Conservation (phyloP, 169 alveolate species). For the Neospora caninum region DNA sequence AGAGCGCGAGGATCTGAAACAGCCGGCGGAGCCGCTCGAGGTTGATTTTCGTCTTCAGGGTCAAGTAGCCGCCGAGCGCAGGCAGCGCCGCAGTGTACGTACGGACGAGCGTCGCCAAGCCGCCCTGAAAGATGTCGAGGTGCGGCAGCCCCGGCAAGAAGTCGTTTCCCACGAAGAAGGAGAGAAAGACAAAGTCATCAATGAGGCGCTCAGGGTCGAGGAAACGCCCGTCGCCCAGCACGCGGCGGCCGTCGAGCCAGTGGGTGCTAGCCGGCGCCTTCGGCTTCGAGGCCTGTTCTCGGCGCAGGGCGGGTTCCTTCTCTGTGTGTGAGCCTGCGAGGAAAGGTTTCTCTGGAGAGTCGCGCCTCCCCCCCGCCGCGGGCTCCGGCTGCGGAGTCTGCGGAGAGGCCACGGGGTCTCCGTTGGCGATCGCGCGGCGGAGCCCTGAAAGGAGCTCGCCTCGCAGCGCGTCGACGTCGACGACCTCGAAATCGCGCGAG, state of each 20-base stretch:
- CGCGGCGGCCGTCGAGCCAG: not conserved
- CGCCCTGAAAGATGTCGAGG: slow-evolving; percentile 69
- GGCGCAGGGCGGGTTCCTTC: not conserved
- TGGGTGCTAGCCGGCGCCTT: not conserved
- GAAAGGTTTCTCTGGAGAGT: not conserved
- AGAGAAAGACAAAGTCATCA: slow-evolving; percentile 96
- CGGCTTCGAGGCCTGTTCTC: not conserved
- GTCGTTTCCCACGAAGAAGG: slow-evolving; percentile 94
- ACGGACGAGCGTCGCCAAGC: slow-evolving; percentile 36
- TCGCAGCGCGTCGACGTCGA: slow-evolving; percentile 47
- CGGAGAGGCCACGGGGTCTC: not conserved
- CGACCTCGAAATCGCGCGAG: slow-evolving; percentile 61
- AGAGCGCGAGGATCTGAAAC: slow-evolving; percentile 36
- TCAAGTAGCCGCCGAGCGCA: slow-evolving; percentile 54
- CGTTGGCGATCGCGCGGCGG: not conserved
- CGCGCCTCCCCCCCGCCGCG: not conserved
- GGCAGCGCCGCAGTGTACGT: slow-evolving; percentile 55
- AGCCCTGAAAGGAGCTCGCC: slow-evolving; percentile 13
- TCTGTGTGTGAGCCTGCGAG: not conserved
- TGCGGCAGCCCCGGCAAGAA: slow-evolving; percentile 97
- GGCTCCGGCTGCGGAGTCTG: not conserved
- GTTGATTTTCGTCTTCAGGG: slow-evolving; percentile 45
- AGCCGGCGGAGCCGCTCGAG: slow-evolving; percentile 45
- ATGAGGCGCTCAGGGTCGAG: slow-evolving; percentile 90
- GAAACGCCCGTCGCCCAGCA: not conserved